Conservation (phyloP, 2,329 filamentous ascomycete species). For the Didymella exigua region DNA sequence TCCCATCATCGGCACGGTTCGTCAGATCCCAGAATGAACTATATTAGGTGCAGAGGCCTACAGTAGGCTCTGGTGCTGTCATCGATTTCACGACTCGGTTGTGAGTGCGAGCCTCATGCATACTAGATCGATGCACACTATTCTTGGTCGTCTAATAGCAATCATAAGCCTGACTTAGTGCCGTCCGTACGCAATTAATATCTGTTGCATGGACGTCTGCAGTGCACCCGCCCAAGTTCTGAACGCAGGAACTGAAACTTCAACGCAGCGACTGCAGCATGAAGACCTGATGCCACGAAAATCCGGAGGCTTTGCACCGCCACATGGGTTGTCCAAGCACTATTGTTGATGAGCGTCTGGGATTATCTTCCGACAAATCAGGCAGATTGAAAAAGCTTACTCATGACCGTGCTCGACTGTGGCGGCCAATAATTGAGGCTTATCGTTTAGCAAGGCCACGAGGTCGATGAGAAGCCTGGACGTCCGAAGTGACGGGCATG, state of each 20-base stretch:
- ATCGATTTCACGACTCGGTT: conserved; percentile 9
- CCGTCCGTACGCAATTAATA: conserved; percentile 5
- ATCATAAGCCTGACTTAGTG: neutral
- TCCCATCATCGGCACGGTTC: conserved; percentile 9
- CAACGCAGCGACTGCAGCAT: neutral
- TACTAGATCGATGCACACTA: conserved; percentile 2
- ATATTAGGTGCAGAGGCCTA: conserved; percentile 23
- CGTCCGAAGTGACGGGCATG: conserved; percentile 23
- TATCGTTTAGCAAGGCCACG: conserved; percentile 36
- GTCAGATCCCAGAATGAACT: conserved; percentile 11
- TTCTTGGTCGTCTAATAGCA: neutral
- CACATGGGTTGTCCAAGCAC: conserved; percentile 6
- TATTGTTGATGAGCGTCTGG: neutral
- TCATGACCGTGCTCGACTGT: conserved; percentile 11
- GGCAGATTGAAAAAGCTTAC: neutral
- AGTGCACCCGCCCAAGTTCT: neutral
- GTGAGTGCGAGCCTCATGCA: conserved; percentile 4
- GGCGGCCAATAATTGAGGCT: conserved; percentile 19
- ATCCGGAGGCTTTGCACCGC: conserved; percentile 1
- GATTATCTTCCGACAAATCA: neutral
- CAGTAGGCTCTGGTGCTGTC: conserved; percentile 17
- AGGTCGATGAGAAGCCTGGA: conserved; percentile 26
- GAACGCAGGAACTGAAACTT: conserved; percentile 8
- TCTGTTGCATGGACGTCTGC: conserved; percentile 8
- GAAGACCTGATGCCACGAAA: neutral